Percentiles rank a stretch among this genome's conserved stretches.
phyloP scores from a whole-genome alignment of 345 rosid genomes.

The Arabidopsis suecica region DNA sequence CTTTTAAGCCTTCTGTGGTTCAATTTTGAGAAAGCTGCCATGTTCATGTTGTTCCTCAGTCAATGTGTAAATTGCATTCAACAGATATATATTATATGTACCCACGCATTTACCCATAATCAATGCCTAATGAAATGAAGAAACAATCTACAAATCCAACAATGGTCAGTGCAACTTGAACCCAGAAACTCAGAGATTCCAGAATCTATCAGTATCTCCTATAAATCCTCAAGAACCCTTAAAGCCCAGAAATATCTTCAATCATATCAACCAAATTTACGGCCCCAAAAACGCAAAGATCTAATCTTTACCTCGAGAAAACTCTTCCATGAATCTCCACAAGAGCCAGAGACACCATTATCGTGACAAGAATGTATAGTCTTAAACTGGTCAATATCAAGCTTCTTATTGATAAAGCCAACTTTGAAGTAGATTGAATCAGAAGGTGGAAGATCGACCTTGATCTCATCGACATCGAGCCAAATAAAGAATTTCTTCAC shows the following conservation, averaged over 20 bases:
- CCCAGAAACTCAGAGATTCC: constrained; percentile 25
- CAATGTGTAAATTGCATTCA: not conserved
- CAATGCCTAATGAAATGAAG: not conserved
- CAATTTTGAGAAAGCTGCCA: constrained; percentile 5
- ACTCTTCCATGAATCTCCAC: constrained; percentile 37
- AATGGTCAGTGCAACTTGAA: not conserved
- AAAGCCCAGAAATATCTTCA: not conserved
- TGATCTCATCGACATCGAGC: constrained; percentile 85
- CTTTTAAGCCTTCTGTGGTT: not conserved
- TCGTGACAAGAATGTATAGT: constrained; percentile 71
- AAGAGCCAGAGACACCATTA: constrained; percentile 35
- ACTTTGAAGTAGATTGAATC: constrained; percentile 87
- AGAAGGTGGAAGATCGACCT: constrained; percentile 87
- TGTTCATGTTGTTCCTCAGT: not conserved
- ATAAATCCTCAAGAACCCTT: constrained; percentile 6
- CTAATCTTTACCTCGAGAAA: constrained; percentile 11
- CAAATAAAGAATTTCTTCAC: constrained; percentile 76
- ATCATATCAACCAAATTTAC: not conserved
- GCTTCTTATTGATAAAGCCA: constrained; percentile 87
- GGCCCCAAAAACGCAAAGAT: constrained; percentile 14
- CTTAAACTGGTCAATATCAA: constrained; percentile 80
- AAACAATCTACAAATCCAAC: constrained; percentile 21
- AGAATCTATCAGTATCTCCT: constrained; percentile 16
- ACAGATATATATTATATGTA: no score
- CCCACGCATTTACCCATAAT: no score